Evolutionary conservation across 257 asterid genomes (phyloP), one percentile per base, ranked within the genome.

Genomic region (Solanum infundibuliforme): DNA sequence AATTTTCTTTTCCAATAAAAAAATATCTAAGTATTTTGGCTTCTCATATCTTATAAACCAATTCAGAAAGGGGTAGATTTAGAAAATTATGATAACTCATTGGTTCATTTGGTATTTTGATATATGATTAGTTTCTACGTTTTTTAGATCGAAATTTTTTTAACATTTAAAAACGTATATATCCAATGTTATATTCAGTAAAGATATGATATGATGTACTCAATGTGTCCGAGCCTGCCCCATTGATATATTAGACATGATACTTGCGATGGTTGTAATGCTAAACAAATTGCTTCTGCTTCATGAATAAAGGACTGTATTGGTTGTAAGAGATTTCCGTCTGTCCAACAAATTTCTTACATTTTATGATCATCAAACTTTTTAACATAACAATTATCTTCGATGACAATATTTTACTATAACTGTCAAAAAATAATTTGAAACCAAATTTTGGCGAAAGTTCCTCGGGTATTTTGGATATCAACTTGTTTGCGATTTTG

Each of bases 81-180:
- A 21, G 68, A 58, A 58, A 58, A 58, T 58, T 58, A 58, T 21
- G 68, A 58, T 3, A 7, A 21, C 68, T 21, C 12, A 58, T 20
- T 21, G 68, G 5, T 58, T 55, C 65, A 6, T 55, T 55, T 55
- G 58, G 58, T 46, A 46, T 48, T 13, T 13, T 14, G 7, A 2
- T 52, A 52, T 52, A 52, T 1, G 8, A 16, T 14, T 52, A 14
- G 8, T 52, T 52, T 16, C 62, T 58, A 21, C 5, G 1, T 1
- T 3, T 10, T 9, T 5, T 10, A 62, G 31, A 5, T 62, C 0
- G 0, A 10, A 9, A 0, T 3, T 58, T 1, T 43, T n/a, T 8
- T 8, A 23, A 60, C 13, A 8, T 60, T 60, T 3, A 8, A 23
- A 60, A 8, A 23, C 0, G 13, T 60, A 60, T 23, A 21, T 23